These are phyloP conservation scores for Solanum ossicruentum DNA, from an alignment of 257 asterid genomes.

Conservation along the genomic window DNA sequence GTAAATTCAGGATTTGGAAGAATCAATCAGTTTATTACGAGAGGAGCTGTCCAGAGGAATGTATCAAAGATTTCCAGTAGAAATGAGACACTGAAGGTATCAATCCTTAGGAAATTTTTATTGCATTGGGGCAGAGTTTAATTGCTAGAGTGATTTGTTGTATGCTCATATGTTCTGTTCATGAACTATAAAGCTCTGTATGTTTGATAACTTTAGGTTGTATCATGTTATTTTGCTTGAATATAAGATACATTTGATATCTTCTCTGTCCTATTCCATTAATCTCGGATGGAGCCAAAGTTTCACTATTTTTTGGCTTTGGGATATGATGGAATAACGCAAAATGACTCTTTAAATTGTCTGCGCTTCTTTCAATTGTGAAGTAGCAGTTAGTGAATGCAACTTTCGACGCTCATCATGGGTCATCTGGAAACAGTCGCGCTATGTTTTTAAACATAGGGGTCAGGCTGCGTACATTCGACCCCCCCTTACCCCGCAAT, in stretches of 20 bases:
- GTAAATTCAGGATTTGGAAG: conserved; percentile 1
- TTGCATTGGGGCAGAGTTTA: background rate
- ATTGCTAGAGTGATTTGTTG: background rate
- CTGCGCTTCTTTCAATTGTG: too few relatives aligned
- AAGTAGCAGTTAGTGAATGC: too few relatives aligned
- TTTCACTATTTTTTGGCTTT: too few relatives aligned
- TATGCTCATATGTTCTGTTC: background rate
- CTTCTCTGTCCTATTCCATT: background rate
- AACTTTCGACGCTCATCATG: too few relatives aligned
- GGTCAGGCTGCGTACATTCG: too few relatives aligned
- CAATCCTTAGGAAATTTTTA: background rate
- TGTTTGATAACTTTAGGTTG: background rate
- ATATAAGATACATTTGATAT: background rate
- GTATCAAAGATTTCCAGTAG: background rate
- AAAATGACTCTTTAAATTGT: too few relatives aligned
- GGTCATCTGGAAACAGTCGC: too few relatives aligned
- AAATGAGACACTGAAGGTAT: conserved; percentile 1
- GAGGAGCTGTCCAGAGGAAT: background rate
- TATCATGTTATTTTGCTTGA: background rate
- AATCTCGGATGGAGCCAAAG: too few relatives aligned
- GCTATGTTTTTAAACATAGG: too few relatives aligned
- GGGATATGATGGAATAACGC: too few relatives aligned
- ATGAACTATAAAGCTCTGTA: background rate
- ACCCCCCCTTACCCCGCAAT: too few relatives aligned
- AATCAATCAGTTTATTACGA: background rate